phyloP scores from a whole-genome alignment of 495 filamentous ascomycete genomes.

The Talaromyces thailandensis region DNA sequence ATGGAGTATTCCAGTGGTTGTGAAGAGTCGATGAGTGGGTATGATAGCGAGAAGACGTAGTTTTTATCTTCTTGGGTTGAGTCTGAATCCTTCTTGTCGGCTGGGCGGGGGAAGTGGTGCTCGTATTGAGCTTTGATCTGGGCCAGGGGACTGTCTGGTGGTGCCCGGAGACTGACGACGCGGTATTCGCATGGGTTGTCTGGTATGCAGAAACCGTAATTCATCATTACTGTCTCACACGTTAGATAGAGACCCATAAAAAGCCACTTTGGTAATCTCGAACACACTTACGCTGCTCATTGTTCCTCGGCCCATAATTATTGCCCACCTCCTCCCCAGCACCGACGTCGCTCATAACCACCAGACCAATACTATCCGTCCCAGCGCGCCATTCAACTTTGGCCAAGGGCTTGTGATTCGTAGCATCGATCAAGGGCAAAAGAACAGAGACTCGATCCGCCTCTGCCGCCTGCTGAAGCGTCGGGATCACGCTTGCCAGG shows the following conservation, averaged over 20 bases:
- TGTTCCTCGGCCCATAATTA: constrained; percentile 61
- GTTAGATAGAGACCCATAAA: background rate
- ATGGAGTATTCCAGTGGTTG: constrained; percentile 33
- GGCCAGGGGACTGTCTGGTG: constrained; percentile 31
- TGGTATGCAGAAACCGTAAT: constrained; percentile 56
- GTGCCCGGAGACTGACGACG: constrained; percentile 33
- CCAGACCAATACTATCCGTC: constrained; percentile 33
- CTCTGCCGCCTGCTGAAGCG: background rate
- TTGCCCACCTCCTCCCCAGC: constrained; percentile 51
- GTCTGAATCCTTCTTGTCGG: constrained; percentile 9
- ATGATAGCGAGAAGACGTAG: constrained; percentile 38
- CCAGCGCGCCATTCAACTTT: constrained; percentile 55
- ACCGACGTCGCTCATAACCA: constrained; percentile 34
- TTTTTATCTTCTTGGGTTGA: constrained; percentile 30
- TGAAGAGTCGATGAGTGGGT: constrained; percentile 27
- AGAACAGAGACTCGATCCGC: constrained; percentile 40
- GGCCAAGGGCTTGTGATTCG: constrained; percentile 49
- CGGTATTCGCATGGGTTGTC: constrained; percentile 50
- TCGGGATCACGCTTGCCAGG: constrained; percentile 27
- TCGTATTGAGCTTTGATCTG: constrained; percentile 24
- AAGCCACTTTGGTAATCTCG: background rate
- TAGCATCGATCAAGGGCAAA: constrained; percentile 52
- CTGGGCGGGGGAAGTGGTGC: constrained; percentile 20
- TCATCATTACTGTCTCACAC: constrained; percentile 44
- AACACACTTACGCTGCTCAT: constrained; percentile 48